phyloP scores from a whole-genome alignment of 495 filamentous ascomycete species.

The Aspergillus egyptiacus region DNA sequence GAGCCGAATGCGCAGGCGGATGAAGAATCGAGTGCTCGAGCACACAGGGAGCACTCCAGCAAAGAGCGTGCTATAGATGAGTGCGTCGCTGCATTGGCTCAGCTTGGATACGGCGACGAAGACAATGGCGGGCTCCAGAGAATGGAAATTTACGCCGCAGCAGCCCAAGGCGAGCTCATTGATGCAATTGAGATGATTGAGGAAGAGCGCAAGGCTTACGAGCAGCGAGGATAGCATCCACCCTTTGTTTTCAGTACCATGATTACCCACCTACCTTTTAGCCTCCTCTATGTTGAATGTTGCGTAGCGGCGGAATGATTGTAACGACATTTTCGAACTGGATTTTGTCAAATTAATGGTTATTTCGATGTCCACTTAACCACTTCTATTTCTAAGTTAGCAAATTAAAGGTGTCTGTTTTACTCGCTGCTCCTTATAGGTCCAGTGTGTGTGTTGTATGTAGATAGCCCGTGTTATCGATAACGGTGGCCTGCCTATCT shows the following conservation, averaged over 20 bases:
- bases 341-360: too few species aligned
- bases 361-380: too few species aligned
- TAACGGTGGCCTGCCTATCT: too few species aligned
- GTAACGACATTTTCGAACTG: too few species aligned
- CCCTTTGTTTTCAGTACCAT: background rate
- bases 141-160: slow-evolving; percentile 47
- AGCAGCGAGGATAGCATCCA: slow-evolving; percentile 16
- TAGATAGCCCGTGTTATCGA: too few species aligned
- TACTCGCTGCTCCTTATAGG: too few species aligned
- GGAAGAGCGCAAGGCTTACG: slow-evolving; percentile 48
- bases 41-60: background rate
- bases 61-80: slow-evolving; percentile 31
- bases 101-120: slow-evolving; percentile 45
- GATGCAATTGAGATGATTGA: slow-evolving; percentile 55
- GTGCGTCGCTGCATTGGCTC: slow-evolving; percentile 42
- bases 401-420: too few species aligned
- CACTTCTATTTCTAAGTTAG: too few species aligned
- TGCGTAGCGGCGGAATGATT: too few species aligned
- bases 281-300: too few species aligned
- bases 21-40: background rate
- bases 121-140: slow-evolving; percentile 39
- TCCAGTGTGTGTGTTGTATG: too few species aligned
- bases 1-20: background rate
- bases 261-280: too few species aligned
- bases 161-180: slow-evolving; percentile 39